These are phyloP conservation scores for Fragilariopsis cylindrus DNA, from an alignment of 108 stramenopile genomes.

Conservation along the genomic window DNA sequence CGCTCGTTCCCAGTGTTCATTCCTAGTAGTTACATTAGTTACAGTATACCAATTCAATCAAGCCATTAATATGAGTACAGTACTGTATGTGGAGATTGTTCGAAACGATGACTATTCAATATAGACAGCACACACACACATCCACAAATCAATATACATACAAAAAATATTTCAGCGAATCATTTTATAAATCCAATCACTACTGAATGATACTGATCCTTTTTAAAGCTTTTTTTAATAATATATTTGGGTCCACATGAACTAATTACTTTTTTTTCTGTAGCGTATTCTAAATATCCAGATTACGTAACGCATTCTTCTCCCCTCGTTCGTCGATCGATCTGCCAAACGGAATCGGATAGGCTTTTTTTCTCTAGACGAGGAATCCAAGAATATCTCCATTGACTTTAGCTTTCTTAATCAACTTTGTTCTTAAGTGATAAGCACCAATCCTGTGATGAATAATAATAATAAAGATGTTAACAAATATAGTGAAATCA, in stretches of 20 bases:
- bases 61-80: too few species aligned
- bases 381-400: constrained; percentile 96
- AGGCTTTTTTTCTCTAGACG: constrained; percentile 52
- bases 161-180: too few species aligned
- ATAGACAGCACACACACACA: neutral
- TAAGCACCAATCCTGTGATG: constrained; percentile 70
- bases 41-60: too few species aligned
- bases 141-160: too few species aligned
- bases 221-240: neutral
- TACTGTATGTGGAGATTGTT: too few species aligned
- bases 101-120: neutral
- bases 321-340: neutral
- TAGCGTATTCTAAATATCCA: neutral
- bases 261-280: too few species aligned
- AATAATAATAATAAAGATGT: neutral
- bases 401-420: constrained; percentile 94
- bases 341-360: neutral
- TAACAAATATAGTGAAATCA: neutral
- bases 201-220: too few species aligned
- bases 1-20: too few species aligned
- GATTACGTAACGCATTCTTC: neutral
- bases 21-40: too few species aligned
- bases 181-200: too few species aligned
- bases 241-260: too few species aligned
- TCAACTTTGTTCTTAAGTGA: constrained; percentile 84